Percentiles rank a stretch among this genome's conserved stretches.
Conservation (phyloP, 2,329 filamentous ascomycete species). For the Sclerotinia minor region DNA sequence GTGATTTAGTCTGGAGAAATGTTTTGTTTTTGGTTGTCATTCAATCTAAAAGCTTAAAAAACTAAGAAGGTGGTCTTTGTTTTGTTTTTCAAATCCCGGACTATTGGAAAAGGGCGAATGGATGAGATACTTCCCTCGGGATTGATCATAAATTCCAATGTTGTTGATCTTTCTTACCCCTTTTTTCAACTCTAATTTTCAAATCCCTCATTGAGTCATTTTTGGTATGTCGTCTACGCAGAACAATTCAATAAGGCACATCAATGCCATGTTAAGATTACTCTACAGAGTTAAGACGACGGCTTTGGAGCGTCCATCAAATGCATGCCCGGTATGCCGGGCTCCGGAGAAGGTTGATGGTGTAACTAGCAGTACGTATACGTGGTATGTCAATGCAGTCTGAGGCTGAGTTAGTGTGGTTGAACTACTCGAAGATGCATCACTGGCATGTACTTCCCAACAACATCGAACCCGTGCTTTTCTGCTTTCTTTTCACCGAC, state of each 20-base stretch:
- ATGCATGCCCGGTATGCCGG: background rate
- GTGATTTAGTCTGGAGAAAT: background rate
- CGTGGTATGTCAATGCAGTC: background rate
- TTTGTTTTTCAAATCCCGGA: background rate
- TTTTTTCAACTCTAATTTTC: background rate
- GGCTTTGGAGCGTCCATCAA: no score
- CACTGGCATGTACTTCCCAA: background rate
- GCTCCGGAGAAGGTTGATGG: background rate
- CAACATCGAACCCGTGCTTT: slow-evolving; percentile 7
- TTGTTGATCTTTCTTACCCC: slow-evolving; percentile 1
- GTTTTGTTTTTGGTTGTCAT: background rate
- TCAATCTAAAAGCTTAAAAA: no score
- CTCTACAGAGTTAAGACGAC: background rate
- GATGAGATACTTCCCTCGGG: background rate
- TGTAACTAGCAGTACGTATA: no score
- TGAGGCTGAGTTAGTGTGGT: background rate
- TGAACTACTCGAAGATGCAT: background rate
- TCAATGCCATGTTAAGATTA: background rate
- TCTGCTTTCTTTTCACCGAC: background rate
- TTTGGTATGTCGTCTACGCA: background rate
- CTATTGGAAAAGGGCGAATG: background rate
- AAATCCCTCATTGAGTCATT: slow-evolving; percentile 13
- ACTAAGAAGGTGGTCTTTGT: background rate
- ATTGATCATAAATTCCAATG: background rate
- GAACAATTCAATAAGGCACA: background rate